These are phyloP conservation scores for Penicillium pancosmium DNA, from an alignment of 495 filamentous ascomycete species.

Conservation along the genomic window DNA sequence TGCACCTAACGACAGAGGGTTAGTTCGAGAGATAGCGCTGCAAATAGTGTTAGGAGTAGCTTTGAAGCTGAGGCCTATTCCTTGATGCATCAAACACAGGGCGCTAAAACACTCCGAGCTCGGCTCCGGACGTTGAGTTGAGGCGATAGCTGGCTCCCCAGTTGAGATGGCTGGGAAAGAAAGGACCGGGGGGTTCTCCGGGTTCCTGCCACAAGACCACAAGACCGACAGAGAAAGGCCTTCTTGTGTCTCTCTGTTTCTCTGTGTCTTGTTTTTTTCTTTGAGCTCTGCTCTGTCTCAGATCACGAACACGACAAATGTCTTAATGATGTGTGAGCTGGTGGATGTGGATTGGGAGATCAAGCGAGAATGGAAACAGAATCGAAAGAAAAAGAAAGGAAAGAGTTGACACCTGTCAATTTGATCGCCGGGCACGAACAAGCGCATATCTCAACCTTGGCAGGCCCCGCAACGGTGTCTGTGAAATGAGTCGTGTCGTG, in stretches of 20 bases:
- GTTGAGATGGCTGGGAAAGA: slow-evolving; percentile 4
- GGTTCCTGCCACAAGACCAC: neutral
- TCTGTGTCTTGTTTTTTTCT: neutral
- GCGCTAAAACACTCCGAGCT: slow-evolving; percentile 26
- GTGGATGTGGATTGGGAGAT: neutral
- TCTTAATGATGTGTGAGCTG: slow-evolving; percentile 10
- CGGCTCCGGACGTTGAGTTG: slow-evolving; percentile 21
- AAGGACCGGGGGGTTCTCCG: neutral
- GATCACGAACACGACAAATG: slow-evolving; percentile 6
- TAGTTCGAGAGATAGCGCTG: slow-evolving; percentile 2
- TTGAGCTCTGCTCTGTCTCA: slow-evolving; percentile 1
- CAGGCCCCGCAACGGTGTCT: slow-evolving; percentile 5
- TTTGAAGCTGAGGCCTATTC: neutral
- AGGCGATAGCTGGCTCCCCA: neutral
- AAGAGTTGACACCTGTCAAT: slow-evolving; percentile 33
- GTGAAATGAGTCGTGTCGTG: slow-evolving; percentile 8
- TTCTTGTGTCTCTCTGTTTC: neutral
- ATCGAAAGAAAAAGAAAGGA: slow-evolving; percentile 9
- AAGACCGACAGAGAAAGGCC: neutral
- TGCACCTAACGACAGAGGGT: neutral
- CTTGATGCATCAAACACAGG: slow-evolving; percentile 20
- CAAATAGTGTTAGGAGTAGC: neutral
- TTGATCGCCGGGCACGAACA: slow-evolving; percentile 14
- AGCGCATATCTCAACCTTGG: slow-evolving; percentile 9
- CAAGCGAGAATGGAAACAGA: slow-evolving; percentile 7